Evolutionary conservation across 176 grass and related monocot species (phyloP).

Genomic region (Hyparrhenia diplandra): DNA sequence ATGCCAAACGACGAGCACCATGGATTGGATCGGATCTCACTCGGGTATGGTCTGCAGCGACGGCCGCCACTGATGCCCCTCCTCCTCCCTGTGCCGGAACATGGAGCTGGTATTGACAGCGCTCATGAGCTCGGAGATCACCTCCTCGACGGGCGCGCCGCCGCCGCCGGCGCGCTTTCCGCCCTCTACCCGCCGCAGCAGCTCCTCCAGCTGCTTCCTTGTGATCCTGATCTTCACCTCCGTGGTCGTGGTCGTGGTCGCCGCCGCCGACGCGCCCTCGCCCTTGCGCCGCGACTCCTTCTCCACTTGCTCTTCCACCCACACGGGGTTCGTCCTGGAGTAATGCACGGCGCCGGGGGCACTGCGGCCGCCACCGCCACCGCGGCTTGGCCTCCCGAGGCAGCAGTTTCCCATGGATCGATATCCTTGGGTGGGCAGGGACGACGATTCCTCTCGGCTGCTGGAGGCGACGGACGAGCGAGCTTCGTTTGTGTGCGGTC

Average conservation of each 20-base stretch:
- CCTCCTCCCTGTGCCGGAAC: conserved; percentile 23
- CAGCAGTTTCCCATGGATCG: conserved; percentile 46
- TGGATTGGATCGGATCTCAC: conserved; percentile 14
- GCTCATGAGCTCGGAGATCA: conserved; percentile 45
- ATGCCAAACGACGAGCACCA: too few species aligned
- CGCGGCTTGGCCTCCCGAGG: background rate
- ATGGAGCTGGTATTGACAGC: conserved; percentile 17
- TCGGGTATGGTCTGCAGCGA: conserved; percentile 67
- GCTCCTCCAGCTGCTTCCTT: conserved; percentile 57
- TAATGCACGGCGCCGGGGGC: background rate
- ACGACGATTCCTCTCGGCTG: too few species aligned
- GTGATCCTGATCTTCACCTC: conserved; percentile 70
- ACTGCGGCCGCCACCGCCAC: background rate
- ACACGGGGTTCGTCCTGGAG: conserved; percentile 2
- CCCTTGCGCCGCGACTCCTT: background rate
- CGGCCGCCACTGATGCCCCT: conserved; percentile 60
- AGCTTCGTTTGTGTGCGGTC: background rate
- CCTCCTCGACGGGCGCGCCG: conserved; percentile 15
- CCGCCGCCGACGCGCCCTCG: background rate
- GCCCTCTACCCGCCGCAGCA: conserved; percentile 39
- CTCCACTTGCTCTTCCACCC: background rate
- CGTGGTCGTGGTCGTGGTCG: conserved; percentile 12
- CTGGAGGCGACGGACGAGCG: background rate
- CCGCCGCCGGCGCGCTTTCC: background rate
- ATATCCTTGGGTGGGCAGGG: too few species aligned